Evolutionary conservation across 2,329 filamentous ascomycete genomes (phyloP).

Genomic region (Diaporthe velutina): DNA sequence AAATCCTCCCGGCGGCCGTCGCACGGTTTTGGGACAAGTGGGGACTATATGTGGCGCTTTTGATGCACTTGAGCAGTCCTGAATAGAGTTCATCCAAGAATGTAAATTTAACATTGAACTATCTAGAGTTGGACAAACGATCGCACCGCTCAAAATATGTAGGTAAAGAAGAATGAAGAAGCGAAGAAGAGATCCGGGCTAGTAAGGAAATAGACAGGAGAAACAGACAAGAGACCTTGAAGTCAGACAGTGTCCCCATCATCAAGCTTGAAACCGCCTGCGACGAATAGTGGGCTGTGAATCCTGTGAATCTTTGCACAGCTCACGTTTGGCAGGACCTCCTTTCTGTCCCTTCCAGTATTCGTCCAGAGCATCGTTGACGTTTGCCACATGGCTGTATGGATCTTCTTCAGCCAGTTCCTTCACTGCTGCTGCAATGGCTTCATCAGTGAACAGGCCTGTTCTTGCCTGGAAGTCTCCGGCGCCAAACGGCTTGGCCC

Average conservation of each 20-base stretch:
- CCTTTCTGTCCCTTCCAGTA: constrained; percentile 41
- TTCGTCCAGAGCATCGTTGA: constrained; percentile 45
- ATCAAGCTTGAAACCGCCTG: neutral
- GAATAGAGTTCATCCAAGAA: neutral
- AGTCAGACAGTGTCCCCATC: neutral
- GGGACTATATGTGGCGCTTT: neutral
- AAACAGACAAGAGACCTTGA: neutral
- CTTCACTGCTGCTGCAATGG: constrained; percentile 44
- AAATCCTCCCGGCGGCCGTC: neutral
- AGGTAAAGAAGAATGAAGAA: neutral
- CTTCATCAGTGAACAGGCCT: constrained; percentile 43
- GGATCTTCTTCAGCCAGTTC: constrained; percentile 45
- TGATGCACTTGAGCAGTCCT: too few species aligned
- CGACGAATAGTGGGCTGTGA: neutral
- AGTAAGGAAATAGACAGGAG: neutral
- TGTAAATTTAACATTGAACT: too few species aligned
- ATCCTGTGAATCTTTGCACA: neutral
- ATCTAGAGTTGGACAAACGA: neutral
- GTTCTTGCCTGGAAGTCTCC: constrained; percentile 43
- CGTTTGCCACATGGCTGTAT: constrained; percentile 46
- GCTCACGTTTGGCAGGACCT: neutral
- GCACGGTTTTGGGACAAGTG: neutral
- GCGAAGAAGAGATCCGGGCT: neutral
- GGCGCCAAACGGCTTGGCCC: constrained; percentile 45
- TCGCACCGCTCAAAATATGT: neutral